A percentile compares a stretch with the other conserved stretches of the same genome.
phyloP scores from a whole-genome alignment of 78 protist genomes.

The Dictyostelium intermedium region DNA sequence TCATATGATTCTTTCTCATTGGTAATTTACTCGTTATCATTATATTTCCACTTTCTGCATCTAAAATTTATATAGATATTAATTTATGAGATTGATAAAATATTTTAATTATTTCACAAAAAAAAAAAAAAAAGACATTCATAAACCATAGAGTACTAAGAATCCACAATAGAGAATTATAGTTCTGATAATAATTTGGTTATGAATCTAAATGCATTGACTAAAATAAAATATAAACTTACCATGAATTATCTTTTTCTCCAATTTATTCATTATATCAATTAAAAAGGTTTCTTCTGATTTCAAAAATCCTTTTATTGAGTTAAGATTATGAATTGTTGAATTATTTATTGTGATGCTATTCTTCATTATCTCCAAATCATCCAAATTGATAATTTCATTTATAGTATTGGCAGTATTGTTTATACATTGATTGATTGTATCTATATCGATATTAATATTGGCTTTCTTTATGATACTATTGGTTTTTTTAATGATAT shows the following conservation, averaged over 20 bases:
- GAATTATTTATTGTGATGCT: not conserved
- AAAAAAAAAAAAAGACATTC: too few species aligned
- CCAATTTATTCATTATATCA: constrained; percentile 78
- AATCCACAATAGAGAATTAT: too few species aligned
- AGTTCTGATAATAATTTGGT: too few species aligned
- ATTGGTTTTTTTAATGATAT: not conserved
- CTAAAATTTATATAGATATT: not conserved
- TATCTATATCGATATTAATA: not conserved
- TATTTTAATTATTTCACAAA: not conserved
- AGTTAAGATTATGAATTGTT: not conserved
- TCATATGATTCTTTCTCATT: not conserved
- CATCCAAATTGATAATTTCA: not conserved
- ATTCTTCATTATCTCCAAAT: not conserved
- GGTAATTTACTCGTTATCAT: not conserved
- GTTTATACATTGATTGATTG: not conserved
- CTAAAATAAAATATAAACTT: not conserved
- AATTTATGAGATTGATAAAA: not conserved
- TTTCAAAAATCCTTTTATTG: constrained; percentile 43
- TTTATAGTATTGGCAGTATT: not conserved
- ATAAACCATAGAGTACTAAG: too few species aligned
- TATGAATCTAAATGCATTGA: too few species aligned
- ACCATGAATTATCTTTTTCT: constrained; percentile 39
- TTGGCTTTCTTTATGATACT: not conserved
- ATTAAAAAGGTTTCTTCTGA: constrained; percentile 63
- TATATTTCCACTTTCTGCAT: not conserved